These are phyloP conservation scores for Evernia prunastri DNA, from an alignment of 495 filamentous ascomycete genomes.

Conservation along the genomic window DNA sequence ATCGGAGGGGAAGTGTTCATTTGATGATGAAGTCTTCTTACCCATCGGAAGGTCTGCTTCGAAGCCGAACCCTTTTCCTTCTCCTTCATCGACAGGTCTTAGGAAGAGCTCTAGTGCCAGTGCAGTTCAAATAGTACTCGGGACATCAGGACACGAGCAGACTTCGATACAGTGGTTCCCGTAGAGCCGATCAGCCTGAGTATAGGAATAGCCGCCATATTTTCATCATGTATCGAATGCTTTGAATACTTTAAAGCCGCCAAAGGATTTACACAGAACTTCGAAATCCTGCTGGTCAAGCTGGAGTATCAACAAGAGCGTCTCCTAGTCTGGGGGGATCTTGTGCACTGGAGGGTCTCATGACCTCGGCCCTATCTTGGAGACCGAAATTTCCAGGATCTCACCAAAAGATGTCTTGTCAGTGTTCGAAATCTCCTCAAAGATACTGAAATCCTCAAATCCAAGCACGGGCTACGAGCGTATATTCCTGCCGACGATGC, in stretches of 20 bases:
- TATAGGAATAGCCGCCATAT: slow-evolving; percentile 2
- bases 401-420: slow-evolving; percentile 4
- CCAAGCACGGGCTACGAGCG: neutral
- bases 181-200: slow-evolving; percentile 6
- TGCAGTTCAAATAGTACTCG: too few species aligned
- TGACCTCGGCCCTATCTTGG: neutral
- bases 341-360: neutral
- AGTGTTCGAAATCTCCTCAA: slow-evolving; percentile 7
- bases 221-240: slow-evolving; percentile 8
- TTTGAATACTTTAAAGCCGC: slow-evolving; percentile 13
- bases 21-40: too few species aligned
- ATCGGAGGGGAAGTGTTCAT: too few species aligned
- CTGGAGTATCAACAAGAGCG: slow-evolving; percentile 14
- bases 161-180: slow-evolving; percentile 8
- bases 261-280: slow-evolving; percentile 2
- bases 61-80: too few species aligned
- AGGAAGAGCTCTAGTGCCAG: too few species aligned
- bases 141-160: too few species aligned
- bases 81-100: too few species aligned
- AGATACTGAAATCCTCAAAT: slow-evolving; percentile 9
- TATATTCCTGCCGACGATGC: neutral
- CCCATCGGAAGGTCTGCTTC: too few species aligned
- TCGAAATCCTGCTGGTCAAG: slow-evolving; percentile 9
- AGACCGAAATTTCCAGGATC: slow-evolving; percentile 2
- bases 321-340: slow-evolving; percentile 14